Conservation (phyloP, 1,284 basidiomycete species). For the Fistulina hepatica region DNA sequence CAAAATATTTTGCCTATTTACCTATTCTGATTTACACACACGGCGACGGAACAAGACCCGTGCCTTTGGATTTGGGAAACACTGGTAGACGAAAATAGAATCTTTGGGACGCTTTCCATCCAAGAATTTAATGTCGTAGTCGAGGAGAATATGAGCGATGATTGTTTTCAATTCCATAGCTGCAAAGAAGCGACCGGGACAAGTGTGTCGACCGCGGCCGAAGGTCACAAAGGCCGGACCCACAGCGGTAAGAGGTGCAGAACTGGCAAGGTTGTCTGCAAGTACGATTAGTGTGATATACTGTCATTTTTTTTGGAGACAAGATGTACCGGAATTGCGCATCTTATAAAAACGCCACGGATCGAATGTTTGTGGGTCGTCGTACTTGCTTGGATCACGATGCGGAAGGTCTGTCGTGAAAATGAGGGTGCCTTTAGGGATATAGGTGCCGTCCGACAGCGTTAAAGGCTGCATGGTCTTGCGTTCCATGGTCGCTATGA, state of each 20-base stretch:
- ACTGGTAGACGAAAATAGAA: too few species aligned
- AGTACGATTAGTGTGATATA: neutral
- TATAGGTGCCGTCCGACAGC: slow-evolving; percentile 19
- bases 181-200: slow-evolving; percentile 36
- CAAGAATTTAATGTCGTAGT: slow-evolving; percentile 29
- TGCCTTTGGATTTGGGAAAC: too few species aligned
- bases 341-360: slow-evolving; percentile 23
- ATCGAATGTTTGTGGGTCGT: slow-evolving; percentile 20
- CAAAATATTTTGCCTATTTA: too few species aligned
- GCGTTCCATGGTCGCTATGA: slow-evolving; percentile 12
- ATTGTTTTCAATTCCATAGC: slow-evolving; percentile 32
- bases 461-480: slow-evolving; percentile 15
- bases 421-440: slow-evolving; percentile 18
- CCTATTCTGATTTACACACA: too few species aligned
- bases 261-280: slow-evolving; percentile 8
- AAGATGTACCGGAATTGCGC: neutral
- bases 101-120: too few species aligned
- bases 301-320: neutral
- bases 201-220: slow-evolving; percentile 15
- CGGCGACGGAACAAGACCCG: too few species aligned
- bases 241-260: too few species aligned
- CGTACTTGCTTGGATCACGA: too few species aligned
- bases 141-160: slow-evolving; percentile 28
- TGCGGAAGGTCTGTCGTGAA: too few species aligned
- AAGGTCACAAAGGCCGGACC: slow-evolving; percentile 20